A percentile compares a stretch with the other conserved stretches of the same genome.
These are phyloP conservation scores for Penicillium sp. DNA, from an alignment of 2,329 filamentous ascomycete species.

Conservation along the genomic window DNA sequence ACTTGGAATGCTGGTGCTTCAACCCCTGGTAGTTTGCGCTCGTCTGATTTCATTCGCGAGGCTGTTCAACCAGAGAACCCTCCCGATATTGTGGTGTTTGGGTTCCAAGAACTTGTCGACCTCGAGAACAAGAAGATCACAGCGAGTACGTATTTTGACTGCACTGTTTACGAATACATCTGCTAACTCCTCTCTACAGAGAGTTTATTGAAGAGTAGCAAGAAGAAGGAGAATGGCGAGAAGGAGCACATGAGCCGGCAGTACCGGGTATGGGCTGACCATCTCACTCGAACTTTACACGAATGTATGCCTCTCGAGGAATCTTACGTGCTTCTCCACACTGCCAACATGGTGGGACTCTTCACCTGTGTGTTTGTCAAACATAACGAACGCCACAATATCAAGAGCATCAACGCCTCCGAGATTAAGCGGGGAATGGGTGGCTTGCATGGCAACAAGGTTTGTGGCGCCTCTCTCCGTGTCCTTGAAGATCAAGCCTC, in stretches of 20 bases:
- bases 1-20: slow-evolving; percentile 98
- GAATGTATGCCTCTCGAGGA: slow-evolving; percentile 75
- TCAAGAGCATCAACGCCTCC: slow-evolving; percentile 72
- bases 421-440: slow-evolving; percentile 97
- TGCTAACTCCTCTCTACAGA: slow-evolving; percentile 48
- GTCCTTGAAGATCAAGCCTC: background rate
- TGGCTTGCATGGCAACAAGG: slow-evolving; percentile 91
- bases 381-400: slow-evolving; percentile 69
- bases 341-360: slow-evolving; percentile 83
- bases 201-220: slow-evolving; percentile 74
- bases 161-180: background rate
- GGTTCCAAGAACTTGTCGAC: slow-evolving; percentile 97
- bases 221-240: slow-evolving; percentile 75
- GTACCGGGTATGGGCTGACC: slow-evolving; percentile 94
- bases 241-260: slow-evolving; percentile 94
- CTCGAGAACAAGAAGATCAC: slow-evolving; percentile 96
- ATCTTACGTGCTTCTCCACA: slow-evolving; percentile 82
- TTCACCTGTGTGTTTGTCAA: slow-evolving; percentile 97
- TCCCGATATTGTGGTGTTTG: slow-evolving; percentile 90
- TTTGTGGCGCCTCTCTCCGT: slow-evolving; percentile 23
- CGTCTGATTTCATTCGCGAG: slow-evolving; percentile 76
- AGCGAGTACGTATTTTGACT: slow-evolving; percentile 60
- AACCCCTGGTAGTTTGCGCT: slow-evolving; percentile 79
- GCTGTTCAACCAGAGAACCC: slow-evolving; percentile 72
- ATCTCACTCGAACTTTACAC: slow-evolving; percentile 76